Percentiles rank a stretch among this genome's conserved stretches.
phyloP scores from a whole-genome alignment of 441 rosid genomes.

The Bruguiera hainesii region DNA sequence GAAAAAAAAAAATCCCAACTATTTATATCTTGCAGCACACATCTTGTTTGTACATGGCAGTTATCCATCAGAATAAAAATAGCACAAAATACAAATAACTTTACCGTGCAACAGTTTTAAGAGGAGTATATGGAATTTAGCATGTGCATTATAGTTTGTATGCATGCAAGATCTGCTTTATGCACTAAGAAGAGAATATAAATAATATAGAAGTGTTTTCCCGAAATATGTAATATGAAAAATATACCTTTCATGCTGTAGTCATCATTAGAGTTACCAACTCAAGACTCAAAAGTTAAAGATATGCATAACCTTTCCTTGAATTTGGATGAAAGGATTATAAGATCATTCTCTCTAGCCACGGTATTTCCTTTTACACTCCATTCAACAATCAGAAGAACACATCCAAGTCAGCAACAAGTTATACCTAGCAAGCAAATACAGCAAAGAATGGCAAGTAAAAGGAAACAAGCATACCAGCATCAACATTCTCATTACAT shows the following conservation, averaged over 20 bases:
- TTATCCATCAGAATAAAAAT: too few relatives aligned
- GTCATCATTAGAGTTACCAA: conserved; percentile 41
- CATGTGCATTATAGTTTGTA: too few relatives aligned
- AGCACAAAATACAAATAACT: too few relatives aligned
- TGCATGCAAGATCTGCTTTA: too few relatives aligned
- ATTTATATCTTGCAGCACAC: too few relatives aligned
- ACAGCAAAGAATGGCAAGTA: background rate
- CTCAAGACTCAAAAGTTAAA: conserved; percentile 57
- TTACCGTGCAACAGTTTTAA: too few relatives aligned
- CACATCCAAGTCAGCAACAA: conserved; percentile 12
- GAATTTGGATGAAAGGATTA: conserved; percentile 64
- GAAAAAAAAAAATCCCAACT: too few relatives aligned
- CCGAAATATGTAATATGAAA: background rate
- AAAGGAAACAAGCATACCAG: conserved; percentile 43
- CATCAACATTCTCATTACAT: conserved; percentile 68
- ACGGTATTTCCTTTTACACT: conserved; percentile 71
- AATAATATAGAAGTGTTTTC: conserved; percentile 5
- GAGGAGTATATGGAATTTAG: too few relatives aligned
- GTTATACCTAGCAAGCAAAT: background rate
- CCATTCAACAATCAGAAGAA: conserved; percentile 61
- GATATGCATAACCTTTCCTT: conserved; percentile 49
- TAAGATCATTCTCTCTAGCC: conserved; percentile 50
- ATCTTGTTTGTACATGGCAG: too few relatives aligned
- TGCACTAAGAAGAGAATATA: background rate
- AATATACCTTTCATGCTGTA: conserved; percentile 57